Base-by-base conservation (phyloP, 2,329 filamentous ascomycete genomes). In the Akanthomyces dipterigenus region DNA sequence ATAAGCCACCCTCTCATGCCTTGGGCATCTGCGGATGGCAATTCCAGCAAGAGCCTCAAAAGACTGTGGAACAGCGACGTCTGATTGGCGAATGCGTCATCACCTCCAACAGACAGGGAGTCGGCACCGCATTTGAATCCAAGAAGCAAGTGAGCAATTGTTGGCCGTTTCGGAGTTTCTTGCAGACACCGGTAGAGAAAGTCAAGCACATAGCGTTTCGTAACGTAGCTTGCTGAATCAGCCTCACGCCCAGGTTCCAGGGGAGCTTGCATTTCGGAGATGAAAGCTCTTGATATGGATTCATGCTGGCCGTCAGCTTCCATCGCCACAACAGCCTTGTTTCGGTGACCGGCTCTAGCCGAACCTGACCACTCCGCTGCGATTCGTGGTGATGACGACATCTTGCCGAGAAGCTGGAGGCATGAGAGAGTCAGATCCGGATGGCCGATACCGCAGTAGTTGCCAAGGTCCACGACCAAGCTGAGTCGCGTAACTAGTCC, bases 291-390 rank as follows among this genome's bases (percentile, higher is more conserved):
- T 0, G 91, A 84, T 60, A 98, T 91, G n/a, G 87, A 84, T 63
- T 93, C 88, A 38, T 91, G 83, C 69, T 93, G 88, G 46, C 89
- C 86, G 66, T 93, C 86, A 53, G 88, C 87, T 68, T 96, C 91
- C 57, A 99, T 79, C n/a, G 92, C 88, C 62, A 93, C 90, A 56
- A 97, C 89, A 24, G 93, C 88, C 73, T 93, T 90, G 77, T 93
- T 93, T 62, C 90, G 85, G 70, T 89, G 82, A 53, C 82, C 79
- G 67, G 85, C 82, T 62, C 83, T 82, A 12, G 81, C 80, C 60
- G 86, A 80, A 1, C 84, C 86, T 18, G 75, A 76, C 74, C 88
- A 88, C 18, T 85, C 84, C 14, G 88, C 86, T 51, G 90, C 88
- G 56, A 97, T 85, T 69, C 89, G 95, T 46, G 86, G 82, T 1